Evolutionary conservation across 495 filamentous ascomycete genomes (phyloP), one percentile per base, ranked within the genome.

Genomic region (Mytilinidion resinicola): DNA sequence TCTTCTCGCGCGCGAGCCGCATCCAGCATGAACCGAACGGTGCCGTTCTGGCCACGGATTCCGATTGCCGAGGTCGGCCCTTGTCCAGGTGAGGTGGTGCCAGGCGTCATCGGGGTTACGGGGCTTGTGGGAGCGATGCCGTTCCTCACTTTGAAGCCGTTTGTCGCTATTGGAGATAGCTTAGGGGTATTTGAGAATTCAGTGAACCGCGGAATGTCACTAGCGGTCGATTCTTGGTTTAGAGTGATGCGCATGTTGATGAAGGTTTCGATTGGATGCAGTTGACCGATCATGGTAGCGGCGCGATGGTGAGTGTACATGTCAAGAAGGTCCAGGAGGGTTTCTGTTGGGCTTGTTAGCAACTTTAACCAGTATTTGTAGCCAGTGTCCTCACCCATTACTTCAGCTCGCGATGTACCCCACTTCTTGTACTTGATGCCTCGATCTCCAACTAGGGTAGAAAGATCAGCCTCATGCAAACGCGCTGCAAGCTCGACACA

Each of bases 1-100:
- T 98, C 93, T 17, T 75, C 77, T 38, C 78, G 79, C 11, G 90
- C 92, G 51, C 87, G 79, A 44, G 81, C 84, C 11, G 86, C 81
- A 66, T 96, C 89, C 33, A 97, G 83, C 76, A 96, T 90, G 67
- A 96, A 98, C 11, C 93, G 85, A 33, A 93, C 80, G 0, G 95
- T 95, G 9, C 86, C 87, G 20, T 90, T 85, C 34, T 82, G 78
- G 46, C 81, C 81, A 50, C 56, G 63, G 34, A 55, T 62, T 43
- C 60, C 64, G 17, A 60, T 58, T 10, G 63, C 60, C 30, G 59
- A 43, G 12, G 67, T 60, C 9, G 63, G 37, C 0, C 65, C 21
- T 37, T 64, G 58, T 20, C 66, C 53, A 9, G 59, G 63, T 15
- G 61, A 60, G 11, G 57, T 57, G 11, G 56, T 63, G 20, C 47